Base-by-base conservation (phyloP, 345 rosid genomes). In the Fremontodendron californicum region DNA sequence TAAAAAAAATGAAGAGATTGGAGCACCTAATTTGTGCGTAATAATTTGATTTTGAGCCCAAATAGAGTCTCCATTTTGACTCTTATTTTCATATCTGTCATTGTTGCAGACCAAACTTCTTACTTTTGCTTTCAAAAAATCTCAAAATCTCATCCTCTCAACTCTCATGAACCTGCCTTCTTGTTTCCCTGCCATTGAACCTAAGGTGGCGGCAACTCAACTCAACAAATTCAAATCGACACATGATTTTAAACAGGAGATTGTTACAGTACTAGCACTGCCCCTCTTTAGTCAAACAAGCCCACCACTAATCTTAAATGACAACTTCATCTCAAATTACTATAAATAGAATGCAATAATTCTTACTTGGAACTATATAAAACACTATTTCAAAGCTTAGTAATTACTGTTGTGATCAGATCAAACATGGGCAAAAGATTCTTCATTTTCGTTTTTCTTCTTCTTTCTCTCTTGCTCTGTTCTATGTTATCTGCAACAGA, bases 381-480 rank as follows among this genome's bases (percentile, higher is more conserved):
- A 37, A 69, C 5, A 52, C 4, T 9, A 43, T 45, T 15, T 69
- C 35, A 11, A 13, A 60, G 18, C 9, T 13, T 46, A 1, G 3
- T 8, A 43, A 43, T n/a, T n/a, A n/a, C n/a, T n/a, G n/a, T 19
- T 21, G 19, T 21, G 54, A 70, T 23, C 25, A 25, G 3, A 52
- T 46, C 23, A 70, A 40, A 40, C 25, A 86, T 85, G 81, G 77
- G 60, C 16, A 49, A 64, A 48, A 68, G 40, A 54, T 21, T 5
- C 82, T 29, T 58, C 10, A 72, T 77, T 45, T 42, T 48, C 9
- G 19, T 69, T 75, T 21, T 77, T 40, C 76, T 85, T 37, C 60
- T 81, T 33, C 39, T n/a, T 40, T 80, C 73, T 73, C 61, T 76
- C 77, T 37, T 82, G 71, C 2, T 74, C 40, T 29, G 65, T 39